Evolutionary conservation across 192 early-diverging fungal species (phyloP), one percentile per base, ranked within the genome.

Genomic region (Phlyctochytrium arcticum): DNA sequence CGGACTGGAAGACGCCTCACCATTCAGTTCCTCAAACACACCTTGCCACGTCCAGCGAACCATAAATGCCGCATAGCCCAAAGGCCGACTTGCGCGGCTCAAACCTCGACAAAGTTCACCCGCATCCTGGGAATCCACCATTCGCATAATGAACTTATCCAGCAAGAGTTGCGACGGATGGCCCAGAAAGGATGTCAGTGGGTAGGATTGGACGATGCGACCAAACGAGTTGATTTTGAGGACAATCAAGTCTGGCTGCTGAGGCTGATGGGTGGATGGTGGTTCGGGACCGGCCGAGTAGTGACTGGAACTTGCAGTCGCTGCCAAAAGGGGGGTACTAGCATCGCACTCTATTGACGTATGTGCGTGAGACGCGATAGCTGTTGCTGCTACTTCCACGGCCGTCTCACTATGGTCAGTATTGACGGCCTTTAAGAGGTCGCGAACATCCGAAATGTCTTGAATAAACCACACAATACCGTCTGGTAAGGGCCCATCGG

Each of bases 61-160:
- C 44, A 53, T 71, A 17, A 74, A 48, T n/a, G 60, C 72, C 1
- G 62, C 54, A 21, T 46, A 57, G 15, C 67, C 72, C n/a, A 42
- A 55, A 21, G 62, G 49, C 33, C 67, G 26, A 24, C 56, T 33
- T 9, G 67, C 67, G 17, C 57, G 32, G 29, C 68, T 55, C 46
- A 74, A 36, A 17, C 67, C 62, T 19, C 49, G 7, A 42, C 67
- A 69, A 2, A 74, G 67, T 35, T 30, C 42, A 17, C 34, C 30
- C 19, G 70, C 42, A 54, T 74, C 72, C 31, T 59, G 32, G 2
- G 26, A 24, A 31, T 32, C 69, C 0, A 74, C 48, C 31, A 70
- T 70, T n/a, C 72, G 67, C 72, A 74, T 74, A 1, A 74, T 42
- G 57, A 74, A 74, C 10, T 62, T 26, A 55, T 74, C 70, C 48